Percentiles rank a stretch among this genome's conserved stretches.
Evolutionary conservation across 1,284 basidiomycete species (phyloP).

Genomic region (Cryptococcus depauperatus): DNA sequence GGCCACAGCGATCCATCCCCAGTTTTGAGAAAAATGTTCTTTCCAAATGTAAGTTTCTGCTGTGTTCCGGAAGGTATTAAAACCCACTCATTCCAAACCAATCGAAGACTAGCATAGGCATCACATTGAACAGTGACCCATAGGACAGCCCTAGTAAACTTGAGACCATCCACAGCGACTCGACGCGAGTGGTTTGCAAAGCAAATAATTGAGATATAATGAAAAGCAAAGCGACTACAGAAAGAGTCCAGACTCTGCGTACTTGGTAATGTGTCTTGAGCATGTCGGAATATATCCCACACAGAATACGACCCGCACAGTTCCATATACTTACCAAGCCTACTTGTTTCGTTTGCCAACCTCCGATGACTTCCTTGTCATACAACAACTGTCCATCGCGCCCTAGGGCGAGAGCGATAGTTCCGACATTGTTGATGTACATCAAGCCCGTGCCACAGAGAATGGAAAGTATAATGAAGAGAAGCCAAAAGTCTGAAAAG

Average conservation of each 20-base stretch:
- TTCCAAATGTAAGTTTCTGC: background rate
- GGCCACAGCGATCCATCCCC: constrained; percentile 67
- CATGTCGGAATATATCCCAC: constrained; percentile 73
- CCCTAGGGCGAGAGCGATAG: constrained; percentile 76
- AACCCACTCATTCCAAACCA: constrained; percentile 83
- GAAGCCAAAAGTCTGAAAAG: constrained; percentile 62
- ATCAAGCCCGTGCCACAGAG: constrained; percentile 80
- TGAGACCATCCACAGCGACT: constrained; percentile 66
- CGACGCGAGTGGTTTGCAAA: constrained; percentile 54
- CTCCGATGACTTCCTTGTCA: constrained; percentile 58
- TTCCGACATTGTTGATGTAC: constrained; percentile 95
- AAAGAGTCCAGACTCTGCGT: constrained; percentile 55
- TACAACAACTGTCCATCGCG: constrained; percentile 57
- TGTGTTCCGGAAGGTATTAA: constrained; percentile 38
- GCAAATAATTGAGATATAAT: constrained; percentile 61
- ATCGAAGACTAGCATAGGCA: constrained; percentile 69
- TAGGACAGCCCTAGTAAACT: constrained; percentile 64
- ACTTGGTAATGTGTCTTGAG: constrained; percentile 53
- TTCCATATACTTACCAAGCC: constrained; percentile 78
- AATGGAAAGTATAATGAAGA: constrained; percentile 62
- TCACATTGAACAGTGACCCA: constrained; percentile 67
- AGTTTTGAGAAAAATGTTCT: constrained; percentile 63
- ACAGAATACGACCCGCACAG: constrained; percentile 67
- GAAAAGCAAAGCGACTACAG: constrained; percentile 58
- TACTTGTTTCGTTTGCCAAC: constrained; percentile 78